These are phyloP conservation scores for Ilex asprella DNA, from an alignment of 257 asterid species.

Conservation along the genomic window DNA sequence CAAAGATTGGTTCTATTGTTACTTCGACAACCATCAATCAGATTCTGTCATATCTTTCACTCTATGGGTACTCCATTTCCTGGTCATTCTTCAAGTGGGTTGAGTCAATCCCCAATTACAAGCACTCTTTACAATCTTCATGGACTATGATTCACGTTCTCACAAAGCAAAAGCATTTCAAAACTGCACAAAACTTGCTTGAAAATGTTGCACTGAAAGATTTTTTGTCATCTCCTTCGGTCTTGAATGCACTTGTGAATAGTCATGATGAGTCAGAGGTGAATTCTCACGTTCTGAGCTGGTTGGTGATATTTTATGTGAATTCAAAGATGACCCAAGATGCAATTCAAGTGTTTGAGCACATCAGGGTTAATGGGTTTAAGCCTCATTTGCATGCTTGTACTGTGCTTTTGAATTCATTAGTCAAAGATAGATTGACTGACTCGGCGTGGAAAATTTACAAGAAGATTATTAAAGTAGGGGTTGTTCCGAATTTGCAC, in stretches of 20 bases:
- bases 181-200: constrained; percentile 59
- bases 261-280: constrained; percentile 40
- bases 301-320: constrained; percentile 84
- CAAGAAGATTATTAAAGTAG: constrained; percentile 62
- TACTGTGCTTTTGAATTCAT: constrained; percentile 62
- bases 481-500: constrained; percentile 64
- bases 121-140: constrained; percentile 62
- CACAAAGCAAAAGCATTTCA: constrained; percentile 57
- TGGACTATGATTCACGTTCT: constrained; percentile 83
- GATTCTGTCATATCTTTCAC: constrained; percentile 41
- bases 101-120: constrained; percentile 58
- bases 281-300: constrained; percentile 78
- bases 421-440: constrained; percentile 68
- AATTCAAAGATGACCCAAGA: constrained; percentile 56
- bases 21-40: constrained; percentile 55
- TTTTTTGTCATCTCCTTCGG: constrained; percentile 71
- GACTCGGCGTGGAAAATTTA: constrained; percentile 64
- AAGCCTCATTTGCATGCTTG: constrained; percentile 84
- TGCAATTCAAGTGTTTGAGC: constrained; percentile 83
- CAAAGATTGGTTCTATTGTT: constrained; percentile 53
- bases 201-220: constrained; percentile 61
- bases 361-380: constrained; percentile 59
- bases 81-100: constrained; percentile 84
- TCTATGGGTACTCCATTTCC: constrained; percentile 31
- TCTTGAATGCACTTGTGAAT: constrained; percentile 59